Evolutionary conservation across 192 early-diverging fungal genomes (phyloP).

Genomic region (Podila minutissima): DNA sequence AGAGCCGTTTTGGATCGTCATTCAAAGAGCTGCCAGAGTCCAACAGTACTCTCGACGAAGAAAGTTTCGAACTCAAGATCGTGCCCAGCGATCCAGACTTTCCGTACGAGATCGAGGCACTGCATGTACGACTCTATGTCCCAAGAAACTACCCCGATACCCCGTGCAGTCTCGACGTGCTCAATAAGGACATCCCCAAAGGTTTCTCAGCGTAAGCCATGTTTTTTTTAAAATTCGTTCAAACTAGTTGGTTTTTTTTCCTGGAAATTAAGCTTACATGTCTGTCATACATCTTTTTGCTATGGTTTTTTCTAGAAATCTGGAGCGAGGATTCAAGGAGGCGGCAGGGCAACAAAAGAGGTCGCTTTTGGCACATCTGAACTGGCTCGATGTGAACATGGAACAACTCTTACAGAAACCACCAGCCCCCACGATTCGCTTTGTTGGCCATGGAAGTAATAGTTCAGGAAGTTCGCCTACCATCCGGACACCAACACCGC

Average conservation of each 20-base stretch:
- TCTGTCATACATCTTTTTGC: neutral
- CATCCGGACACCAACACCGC: neutral
- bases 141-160: conserved; percentile 63
- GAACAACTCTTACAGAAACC: conserved; percentile 70
- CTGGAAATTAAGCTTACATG: neutral
- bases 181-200: conserved; percentile 63
- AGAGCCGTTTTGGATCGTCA: conserved; percentile 14
- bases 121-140: conserved; percentile 68
- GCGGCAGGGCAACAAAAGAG: conserved; percentile 47
- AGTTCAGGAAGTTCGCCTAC: neutral
- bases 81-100: conserved; percentile 79
- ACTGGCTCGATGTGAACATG: conserved; percentile 73
- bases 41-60: neutral
- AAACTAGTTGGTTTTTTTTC: neutral
- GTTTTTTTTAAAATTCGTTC: neutral
- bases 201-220: conserved; percentile 54
- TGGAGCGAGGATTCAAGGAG: conserved; percentile 68
- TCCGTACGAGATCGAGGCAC: conserved; percentile 75
- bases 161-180: conserved; percentile 45
- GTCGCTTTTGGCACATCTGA: conserved; percentile 55
- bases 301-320: conserved; percentile 53
- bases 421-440: conserved; percentile 65
- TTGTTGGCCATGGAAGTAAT: conserved; percentile 36
- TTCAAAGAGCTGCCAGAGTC: neutral
- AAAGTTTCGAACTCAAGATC: conserved; percentile 25